These are phyloP conservation scores for Madurella fahalii DNA, from an alignment of 2,329 filamentous ascomycete genomes.

Conservation along the genomic window DNA sequence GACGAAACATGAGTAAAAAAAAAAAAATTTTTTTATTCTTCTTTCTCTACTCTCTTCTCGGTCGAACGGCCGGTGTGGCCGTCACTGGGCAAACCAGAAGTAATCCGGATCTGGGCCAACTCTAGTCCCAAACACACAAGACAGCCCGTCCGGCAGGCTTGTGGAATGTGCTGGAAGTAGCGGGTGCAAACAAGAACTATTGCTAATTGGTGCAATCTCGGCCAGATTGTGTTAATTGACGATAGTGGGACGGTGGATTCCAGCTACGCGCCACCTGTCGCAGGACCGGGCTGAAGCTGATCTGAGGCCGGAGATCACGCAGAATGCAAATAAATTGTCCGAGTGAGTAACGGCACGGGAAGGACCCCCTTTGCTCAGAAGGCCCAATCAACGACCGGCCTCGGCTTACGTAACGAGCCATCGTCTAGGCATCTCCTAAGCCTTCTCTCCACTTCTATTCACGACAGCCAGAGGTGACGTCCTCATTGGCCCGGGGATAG, in stretches of 20 bases:
- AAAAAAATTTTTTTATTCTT: constrained; percentile 6
- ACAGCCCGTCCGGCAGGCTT: neutral
- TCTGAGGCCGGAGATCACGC: constrained; percentile 14
- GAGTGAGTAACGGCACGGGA: constrained; percentile 15
- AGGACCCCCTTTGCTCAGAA: constrained; percentile 8
- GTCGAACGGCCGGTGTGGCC: constrained; percentile 8
- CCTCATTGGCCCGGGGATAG: constrained; percentile 18
- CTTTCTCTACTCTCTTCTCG: neutral
- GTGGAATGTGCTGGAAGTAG: constrained; percentile 1
- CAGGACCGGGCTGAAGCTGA: constrained; percentile 16
- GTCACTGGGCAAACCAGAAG: neutral
- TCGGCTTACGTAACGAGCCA: neutral
- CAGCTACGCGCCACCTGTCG: neutral
- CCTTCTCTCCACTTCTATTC: neutral
- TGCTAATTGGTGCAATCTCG: neutral
- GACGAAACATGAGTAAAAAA: neutral
- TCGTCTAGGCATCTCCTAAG: constrained; percentile 5
- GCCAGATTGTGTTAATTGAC: neutral
- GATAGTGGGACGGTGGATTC: neutral
- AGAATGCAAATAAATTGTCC: constrained; percentile 9
- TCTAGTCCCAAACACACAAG: constrained; percentile 1
- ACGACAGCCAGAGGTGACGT: too few relatives aligned
- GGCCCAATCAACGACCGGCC: neutral
- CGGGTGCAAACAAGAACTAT: constrained; percentile 1
- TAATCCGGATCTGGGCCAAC: neutral